Base-by-base conservation (phyloP, 2,329 filamentous ascomycete genomes). In the Colletotrichum trifolii region DNA sequence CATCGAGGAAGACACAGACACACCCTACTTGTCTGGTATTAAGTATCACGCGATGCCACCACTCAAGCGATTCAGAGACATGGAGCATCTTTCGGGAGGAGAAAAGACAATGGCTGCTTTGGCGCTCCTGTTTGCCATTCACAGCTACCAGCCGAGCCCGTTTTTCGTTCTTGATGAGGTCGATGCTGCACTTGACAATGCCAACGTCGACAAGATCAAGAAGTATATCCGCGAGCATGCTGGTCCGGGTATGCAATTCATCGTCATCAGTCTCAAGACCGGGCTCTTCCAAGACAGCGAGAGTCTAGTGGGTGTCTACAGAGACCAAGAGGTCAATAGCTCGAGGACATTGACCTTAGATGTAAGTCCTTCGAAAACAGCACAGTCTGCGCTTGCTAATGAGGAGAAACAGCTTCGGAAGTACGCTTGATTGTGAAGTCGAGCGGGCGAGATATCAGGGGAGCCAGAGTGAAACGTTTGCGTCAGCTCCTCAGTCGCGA, bases 41-140 rank as follows among this genome's bases (percentile, higher is more conserved):
- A 97, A 97, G 75, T 99, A 99, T 79, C 94, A 98, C 76, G 96
- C 96, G 68, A 99, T 98, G 94, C 96, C 96, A 17, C 96, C 96
- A 1, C 88, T 97, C 68, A 99, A 99, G 82, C 93, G 96, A 49
- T 99, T 99, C 87, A 88, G 96, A 72, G 96, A 99, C 77, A 99
- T 99, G 96, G 96, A 99, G 78, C 96, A 97, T 76, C 83, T 99
- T 9, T 97, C 93, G 1, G 96, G 96, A 72, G 96, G 96, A 60
- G 96, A 99, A 80, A 99, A 99, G 84, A 99, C 96, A 0, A 99
- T 99, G 90, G 96, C 96, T 2, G 96, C 96, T 12, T 83, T 99
- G 43, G 96, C 96, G n/a, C 85, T 99, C 45, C 86, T 99, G 5
- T 99, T 99, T 76, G 96, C 96, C 25, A 94, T 99, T 61, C 96